Percentiles rank a stretch among this genome's conserved stretches.
phyloP scores from a whole-genome alignment of 164 flowering plant species.

The Cinnamomum chago region DNA sequence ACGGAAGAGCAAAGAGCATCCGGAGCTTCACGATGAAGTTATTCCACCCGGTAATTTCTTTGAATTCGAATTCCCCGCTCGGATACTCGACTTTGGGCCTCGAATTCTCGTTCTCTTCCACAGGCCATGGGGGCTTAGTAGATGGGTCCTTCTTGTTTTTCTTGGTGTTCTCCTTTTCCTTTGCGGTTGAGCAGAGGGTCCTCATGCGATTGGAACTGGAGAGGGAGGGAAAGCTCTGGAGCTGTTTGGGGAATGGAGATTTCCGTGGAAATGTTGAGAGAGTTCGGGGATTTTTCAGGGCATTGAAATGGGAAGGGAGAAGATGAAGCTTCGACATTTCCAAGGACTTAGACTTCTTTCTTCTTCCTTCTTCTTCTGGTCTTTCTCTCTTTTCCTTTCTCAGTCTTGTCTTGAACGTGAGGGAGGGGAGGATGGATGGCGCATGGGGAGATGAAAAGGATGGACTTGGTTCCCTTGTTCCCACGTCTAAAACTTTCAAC shows the following conservation, averaged over 20 bases:
- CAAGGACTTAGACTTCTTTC: no score
- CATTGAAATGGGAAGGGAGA: slow-evolving; percentile 22
- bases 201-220: background rate
- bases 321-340: slow-evolving; percentile 41
- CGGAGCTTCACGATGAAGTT: slow-evolving; percentile 55
- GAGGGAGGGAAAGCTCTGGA: slow-evolving; percentile 1
- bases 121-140: slow-evolving; percentile 5
- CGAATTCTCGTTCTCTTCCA: slow-evolving; percentile 17
- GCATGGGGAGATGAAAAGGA: background rate
- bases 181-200: slow-evolving; percentile 3
- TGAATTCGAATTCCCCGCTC: slow-evolving; percentile 58
- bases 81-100: slow-evolving; percentile 44
- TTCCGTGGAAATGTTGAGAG: slow-evolving; percentile 16
- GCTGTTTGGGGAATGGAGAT: background rate
- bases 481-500: slow-evolving; percentile 10
- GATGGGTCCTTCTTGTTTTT: background rate
- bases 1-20: slow-evolving; percentile 76
- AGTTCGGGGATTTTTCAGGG: slow-evolving; percentile 15
- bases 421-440: background rate
- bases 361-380: background rate
- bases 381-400: background rate
- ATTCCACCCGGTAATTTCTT: slow-evolving; percentile 49
- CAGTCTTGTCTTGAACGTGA: background rate
- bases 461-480: slow-evolving; percentile 11
- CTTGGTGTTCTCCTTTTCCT: slow-evolving; percentile 4